A percentile compares a stretch with the other conserved stretches of the same genome.
Evolutionary conservation across 2,329 filamentous ascomycete species (phyloP).

Genomic region (Coniochaeta sp.): DNA sequence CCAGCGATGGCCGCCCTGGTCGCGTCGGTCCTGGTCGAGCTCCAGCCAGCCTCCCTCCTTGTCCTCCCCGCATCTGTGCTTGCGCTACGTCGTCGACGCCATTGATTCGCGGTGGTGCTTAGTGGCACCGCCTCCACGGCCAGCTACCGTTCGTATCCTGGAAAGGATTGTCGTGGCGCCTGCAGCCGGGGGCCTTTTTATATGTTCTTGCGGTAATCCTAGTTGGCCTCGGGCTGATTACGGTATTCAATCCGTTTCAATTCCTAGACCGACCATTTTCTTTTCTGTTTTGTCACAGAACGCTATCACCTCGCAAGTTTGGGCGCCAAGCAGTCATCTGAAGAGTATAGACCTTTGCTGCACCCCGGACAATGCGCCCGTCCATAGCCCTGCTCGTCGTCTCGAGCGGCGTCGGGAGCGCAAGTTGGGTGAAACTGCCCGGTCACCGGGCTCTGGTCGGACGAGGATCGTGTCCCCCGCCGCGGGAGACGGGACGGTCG

Average conservation of each 20-base stretch:
- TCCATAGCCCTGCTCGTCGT: not conserved
- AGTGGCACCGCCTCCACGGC: not conserved
- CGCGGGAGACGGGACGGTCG: constrained; percentile 8
- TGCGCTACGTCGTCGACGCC: not conserved
- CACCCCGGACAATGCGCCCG: not conserved
- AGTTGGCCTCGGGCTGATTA: not conserved
- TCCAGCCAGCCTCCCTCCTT: not conserved
- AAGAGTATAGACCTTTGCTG: not conserved
- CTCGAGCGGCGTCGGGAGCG: constrained; percentile 3
- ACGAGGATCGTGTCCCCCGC: constrained; percentile 1
- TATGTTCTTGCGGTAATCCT: not conserved
- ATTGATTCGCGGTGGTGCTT: not conserved
- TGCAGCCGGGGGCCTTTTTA: not conserved
- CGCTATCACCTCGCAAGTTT: not conserved
- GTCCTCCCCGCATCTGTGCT: not conserved
- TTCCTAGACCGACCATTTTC: not conserved
- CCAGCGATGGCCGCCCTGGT: too few relatives aligned
- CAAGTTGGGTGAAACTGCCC: constrained; percentile 5
- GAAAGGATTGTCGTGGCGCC: not conserved
- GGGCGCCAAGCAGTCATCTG: not conserved
- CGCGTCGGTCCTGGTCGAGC: not conserved
- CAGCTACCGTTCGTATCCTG: not conserved
- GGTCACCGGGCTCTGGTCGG: not conserved
- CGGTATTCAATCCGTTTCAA: not conserved
- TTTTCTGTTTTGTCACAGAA: not conserved